Percentiles rank a stretch among this genome's conserved stretches.
These are phyloP conservation scores for Mollisia scopiformis DNA, from an alignment of 2,329 filamentous ascomycete genomes.

Conservation along the genomic window DNA sequence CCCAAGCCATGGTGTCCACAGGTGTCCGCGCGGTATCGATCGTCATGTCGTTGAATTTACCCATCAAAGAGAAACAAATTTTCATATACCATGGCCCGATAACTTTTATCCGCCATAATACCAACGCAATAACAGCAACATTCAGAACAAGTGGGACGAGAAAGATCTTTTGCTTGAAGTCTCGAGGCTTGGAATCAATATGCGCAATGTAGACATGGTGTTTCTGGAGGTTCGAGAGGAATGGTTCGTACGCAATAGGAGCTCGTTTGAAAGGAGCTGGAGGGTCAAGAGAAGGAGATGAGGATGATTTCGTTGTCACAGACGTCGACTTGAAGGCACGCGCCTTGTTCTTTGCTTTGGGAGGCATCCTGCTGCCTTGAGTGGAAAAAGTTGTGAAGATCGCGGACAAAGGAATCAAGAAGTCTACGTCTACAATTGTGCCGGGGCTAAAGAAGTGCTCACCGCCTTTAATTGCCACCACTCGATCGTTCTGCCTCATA, in stretches of 20 bases:
- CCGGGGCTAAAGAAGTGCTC: too few relatives aligned
- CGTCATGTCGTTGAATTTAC: conserved; percentile 59
- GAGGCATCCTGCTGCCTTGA: conserved; percentile 32
- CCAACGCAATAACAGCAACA: conserved; percentile 62
- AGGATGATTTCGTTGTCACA: conserved; percentile 16
- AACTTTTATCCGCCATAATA: conserved; percentile 69
- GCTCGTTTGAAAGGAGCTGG: conserved; percentile 71
- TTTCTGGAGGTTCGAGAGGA: conserved; percentile 55
- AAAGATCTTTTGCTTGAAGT: conserved; percentile 84
- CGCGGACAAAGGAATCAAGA: not conserved
- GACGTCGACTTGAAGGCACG: conserved; percentile 28
- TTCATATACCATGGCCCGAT: conserved; percentile 71
- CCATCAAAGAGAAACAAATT: conserved; percentile 35
- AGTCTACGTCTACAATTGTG: too few relatives aligned
- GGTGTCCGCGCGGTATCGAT: conserved; percentile 61
- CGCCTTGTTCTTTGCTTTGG: conserved; percentile 34
- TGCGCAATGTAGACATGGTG: conserved; percentile 87
- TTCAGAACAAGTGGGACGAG: conserved; percentile 79
- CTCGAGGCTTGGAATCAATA: conserved; percentile 70
- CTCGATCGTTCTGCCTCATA: too few relatives aligned
- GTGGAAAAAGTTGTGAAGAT: not conserved
- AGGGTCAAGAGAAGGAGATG: conserved; percentile 33
- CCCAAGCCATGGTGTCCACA: conserved; percentile 57
- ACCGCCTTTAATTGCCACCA: too few relatives aligned
- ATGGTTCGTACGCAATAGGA: conserved; percentile 40